These are phyloP conservation scores for Colletotrichum musicola DNA, from an alignment of 2,329 filamentous ascomycete species.

Conservation along the genomic window DNA sequence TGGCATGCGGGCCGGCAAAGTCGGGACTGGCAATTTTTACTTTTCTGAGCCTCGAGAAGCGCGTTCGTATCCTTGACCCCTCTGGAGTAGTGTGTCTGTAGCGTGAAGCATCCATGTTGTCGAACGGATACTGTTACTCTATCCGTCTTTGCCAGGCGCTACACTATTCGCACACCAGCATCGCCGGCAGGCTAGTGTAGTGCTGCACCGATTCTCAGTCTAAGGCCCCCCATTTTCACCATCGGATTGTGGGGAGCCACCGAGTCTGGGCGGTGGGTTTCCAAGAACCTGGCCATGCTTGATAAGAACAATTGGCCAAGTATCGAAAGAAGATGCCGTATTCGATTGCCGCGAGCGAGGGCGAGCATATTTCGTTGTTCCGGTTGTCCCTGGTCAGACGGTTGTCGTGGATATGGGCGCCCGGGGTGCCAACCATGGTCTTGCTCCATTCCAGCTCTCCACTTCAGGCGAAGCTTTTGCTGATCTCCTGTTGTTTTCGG, in stretches of 20 bases:
- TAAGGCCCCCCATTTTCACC: not conserved
- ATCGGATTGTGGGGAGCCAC: slow-evolving; percentile 29
- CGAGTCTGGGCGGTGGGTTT: slow-evolving; percentile 14
- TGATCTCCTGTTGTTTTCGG: slow-evolving; percentile 19
- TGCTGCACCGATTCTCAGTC: not conserved
- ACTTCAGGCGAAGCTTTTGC: slow-evolving; percentile 38
- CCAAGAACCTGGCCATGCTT: not conserved
- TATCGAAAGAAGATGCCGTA: slow-evolving; percentile 6
- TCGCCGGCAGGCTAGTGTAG: not conserved
- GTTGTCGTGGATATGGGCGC: slow-evolving; percentile 8
- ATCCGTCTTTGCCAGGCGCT: not conserved
- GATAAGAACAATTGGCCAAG: not conserved
- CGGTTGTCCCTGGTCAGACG: slow-evolving; percentile 3
- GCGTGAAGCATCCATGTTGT: no score
- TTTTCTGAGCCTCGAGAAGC: not conserved
- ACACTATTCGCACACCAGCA: not conserved
- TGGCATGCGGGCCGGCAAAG: slow-evolving; percentile 32
- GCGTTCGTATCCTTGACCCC: slow-evolving; percentile 4
- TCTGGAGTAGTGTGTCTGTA: no score
- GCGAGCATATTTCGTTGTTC: not conserved
- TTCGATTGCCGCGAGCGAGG: slow-evolving; percentile 20
- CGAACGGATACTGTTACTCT: no score
- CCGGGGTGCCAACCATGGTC: slow-evolving; percentile 17
- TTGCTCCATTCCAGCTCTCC: slow-evolving; percentile 15
- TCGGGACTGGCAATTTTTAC: slow-evolving; percentile 16